Evolutionary conservation across 495 filamentous ascomycete species (phyloP).

Genomic region (Neohortaea acidophila): DNA sequence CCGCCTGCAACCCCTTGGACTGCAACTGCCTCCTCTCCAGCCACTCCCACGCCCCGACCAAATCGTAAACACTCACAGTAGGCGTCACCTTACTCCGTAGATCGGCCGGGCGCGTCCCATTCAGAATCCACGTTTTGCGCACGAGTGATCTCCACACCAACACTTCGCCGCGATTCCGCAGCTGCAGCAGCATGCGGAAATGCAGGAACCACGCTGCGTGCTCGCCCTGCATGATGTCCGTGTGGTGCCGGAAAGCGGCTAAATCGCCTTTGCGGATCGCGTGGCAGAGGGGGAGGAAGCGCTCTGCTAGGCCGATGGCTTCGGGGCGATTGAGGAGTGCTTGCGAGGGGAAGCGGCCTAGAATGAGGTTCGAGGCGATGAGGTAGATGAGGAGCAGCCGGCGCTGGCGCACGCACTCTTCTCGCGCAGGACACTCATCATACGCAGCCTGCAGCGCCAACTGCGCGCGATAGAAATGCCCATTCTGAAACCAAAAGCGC

Average conservation of each 20-base stretch:
- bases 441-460: conserved; percentile 65
- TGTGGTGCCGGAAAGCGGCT: conserved; percentile 48
- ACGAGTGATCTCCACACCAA: conserved; percentile 75
- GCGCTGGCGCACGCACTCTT: conserved; percentile 51
- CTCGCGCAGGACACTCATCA: conserved; percentile 46
- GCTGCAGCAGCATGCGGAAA: conserved; percentile 57
- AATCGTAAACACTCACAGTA: conserved; percentile 39
- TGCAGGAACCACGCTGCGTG: conserved; percentile 54
- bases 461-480: conserved; percentile 60
- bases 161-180: conserved; percentile 58
- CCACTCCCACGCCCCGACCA: conserved; percentile 33
- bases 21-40: conserved; percentile 22
- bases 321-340: conserved; percentile 55
- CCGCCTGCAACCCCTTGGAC: neutral
- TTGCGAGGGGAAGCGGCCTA: conserved; percentile 67
- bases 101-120: conserved; percentile 34
- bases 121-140: conserved; percentile 57
- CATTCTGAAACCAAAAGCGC: conserved; percentile 69
- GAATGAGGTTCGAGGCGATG: conserved; percentile 64
- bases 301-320: conserved; percentile 48
- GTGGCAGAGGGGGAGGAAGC: conserved; percentile 57
- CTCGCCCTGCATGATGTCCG: conserved; percentile 35
- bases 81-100: conserved; percentile 33
- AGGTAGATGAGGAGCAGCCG: conserved; percentile 71
- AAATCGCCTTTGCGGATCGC: conserved; percentile 71